phyloP scores from a whole-genome alignment of 768 basidiomycete genomes.

The Pholiota conissans region DNA sequence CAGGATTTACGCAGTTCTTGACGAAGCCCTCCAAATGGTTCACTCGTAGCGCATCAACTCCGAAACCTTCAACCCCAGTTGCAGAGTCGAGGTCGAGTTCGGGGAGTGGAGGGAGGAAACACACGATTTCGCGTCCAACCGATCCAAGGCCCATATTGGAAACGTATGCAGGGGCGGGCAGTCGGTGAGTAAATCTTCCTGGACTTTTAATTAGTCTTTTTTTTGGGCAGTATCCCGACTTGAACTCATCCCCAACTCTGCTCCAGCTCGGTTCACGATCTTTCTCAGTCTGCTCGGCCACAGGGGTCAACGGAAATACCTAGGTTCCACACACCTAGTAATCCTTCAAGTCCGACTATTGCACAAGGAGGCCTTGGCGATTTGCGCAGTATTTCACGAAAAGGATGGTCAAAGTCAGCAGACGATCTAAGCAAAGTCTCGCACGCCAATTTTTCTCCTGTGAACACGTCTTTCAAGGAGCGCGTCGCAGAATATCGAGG shows the following conservation, averaged over 20 bases:
- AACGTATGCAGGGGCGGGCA: constrained; percentile 44
- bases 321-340: constrained; percentile 35
- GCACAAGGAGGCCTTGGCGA: constrained; percentile 52
- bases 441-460: constrained; percentile 30
- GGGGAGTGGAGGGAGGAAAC: constrained; percentile 44
- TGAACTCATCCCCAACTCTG: not conserved
- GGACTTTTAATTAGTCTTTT: not conserved
- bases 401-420: constrained; percentile 77
- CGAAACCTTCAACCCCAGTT: constrained; percentile 39
- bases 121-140: constrained; percentile 83
- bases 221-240: constrained; percentile 1
- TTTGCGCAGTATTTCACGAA: constrained; percentile 66
- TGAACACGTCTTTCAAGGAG: constrained; percentile 57
- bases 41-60: constrained; percentile 54
- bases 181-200: constrained; percentile 45
- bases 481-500: constrained; percentile 67
- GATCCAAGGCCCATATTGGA: constrained; percentile 80
- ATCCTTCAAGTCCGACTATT: constrained; percentile 36
- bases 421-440: constrained; percentile 71
- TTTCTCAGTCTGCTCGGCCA: constrained; percentile 47
- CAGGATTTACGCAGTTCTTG: constrained; percentile 63
- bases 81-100: constrained; percentile 50
- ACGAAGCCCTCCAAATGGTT: constrained; percentile 77
- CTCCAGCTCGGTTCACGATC: constrained; percentile 64
- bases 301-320: constrained; percentile 46